A percentile compares a stretch with the other conserved stretches of the same genome.
These are phyloP conservation scores for Diversispora epigaea DNA, from an alignment of 192 early-diverging fungal genomes.

Conservation along the genomic window DNA sequence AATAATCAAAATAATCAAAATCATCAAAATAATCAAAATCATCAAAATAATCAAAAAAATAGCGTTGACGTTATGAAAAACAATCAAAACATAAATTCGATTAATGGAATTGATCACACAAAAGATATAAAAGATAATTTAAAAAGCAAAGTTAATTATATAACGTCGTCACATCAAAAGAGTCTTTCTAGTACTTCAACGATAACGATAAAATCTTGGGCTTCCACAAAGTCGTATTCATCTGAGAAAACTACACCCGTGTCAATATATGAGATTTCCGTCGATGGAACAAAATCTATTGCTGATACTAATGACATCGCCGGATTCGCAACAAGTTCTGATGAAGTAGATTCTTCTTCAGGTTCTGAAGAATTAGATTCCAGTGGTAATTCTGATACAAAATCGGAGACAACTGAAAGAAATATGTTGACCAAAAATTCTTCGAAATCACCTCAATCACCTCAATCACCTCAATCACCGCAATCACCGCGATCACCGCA, in stretches of 20 bases:
- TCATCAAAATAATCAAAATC: no score
- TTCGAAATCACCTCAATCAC: neutral
- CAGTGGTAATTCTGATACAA: slow-evolving; percentile 7
- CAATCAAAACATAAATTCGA: neutral
- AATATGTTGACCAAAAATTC: neutral
- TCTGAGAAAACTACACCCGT: slow-evolving; percentile 25
- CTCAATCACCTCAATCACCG: neutral
- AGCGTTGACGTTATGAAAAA: neutral
- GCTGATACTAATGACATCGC: neutral
- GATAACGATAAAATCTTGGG: slow-evolving; percentile 21
- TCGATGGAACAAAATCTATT: slow-evolving; percentile 1
- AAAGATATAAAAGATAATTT: no score
- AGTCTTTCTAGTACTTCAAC: neutral
- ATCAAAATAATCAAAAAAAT: neutral
- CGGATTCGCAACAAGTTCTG: slow-evolving; percentile 3
- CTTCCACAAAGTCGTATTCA: slow-evolving; percentile 5
- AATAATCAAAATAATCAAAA: no score
- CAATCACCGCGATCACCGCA: neutral
- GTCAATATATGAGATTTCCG: slow-evolving; percentile 9
- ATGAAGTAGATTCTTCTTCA: slow-evolving; percentile 9
- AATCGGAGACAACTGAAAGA: neutral
- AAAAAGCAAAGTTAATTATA: no score
- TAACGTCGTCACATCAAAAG: no score
- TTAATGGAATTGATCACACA: no score
- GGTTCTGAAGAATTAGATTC: slow-evolving; percentile 23